Evolutionary conservation across 768 basidiomycete species (phyloP), one percentile per base, ranked within the genome.

Genomic region (Omphalotus guepiniiformis): DNA sequence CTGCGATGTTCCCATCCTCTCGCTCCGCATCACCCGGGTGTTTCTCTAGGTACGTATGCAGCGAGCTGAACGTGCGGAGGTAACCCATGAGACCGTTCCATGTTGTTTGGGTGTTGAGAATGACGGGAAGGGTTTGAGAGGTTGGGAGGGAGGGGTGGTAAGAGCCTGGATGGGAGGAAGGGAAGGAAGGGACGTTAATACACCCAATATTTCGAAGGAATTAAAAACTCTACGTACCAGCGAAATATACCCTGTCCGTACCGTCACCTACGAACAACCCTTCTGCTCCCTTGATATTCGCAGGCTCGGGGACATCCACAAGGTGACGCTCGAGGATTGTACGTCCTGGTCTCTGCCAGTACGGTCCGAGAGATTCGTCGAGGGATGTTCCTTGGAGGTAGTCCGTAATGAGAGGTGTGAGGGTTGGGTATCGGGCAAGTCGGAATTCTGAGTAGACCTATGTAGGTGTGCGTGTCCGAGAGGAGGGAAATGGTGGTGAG

Each of bases 261-360:
- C 73, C 64, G 25, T 58, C 59, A 42, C 79, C 71, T 1, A 59
- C 59, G 29, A 58, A 62, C 4, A 66, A 66, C 21, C 42, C 21
- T 22, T 37, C 21, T 40, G 29, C 52, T 47, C 41, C 38, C 35
- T 67, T 55, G 39, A 72, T 54, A 7, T 55, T 50, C 0, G 54
- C 55, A 2, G 83, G 78, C 35, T 75, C 72, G 0, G 83, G 86
- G n/a, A 93, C 74, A 23, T 80, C 79, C 6, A 80, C 70, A 2
- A 93, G 75, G 57, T 88, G 79, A 5, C 72, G 72, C 47, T 88
- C 83, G 19, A 93, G 73, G 52, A 91, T 83, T 0, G 77, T 78
- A 11, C 91, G 74, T 13, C 91, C 91, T 0, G 91, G 90, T 25
- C 84, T 80, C 55, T 92, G 76, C 76, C 88, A 93, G 58, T 89